A percentile compares a stretch with the other conserved stretches of the same genome.
These are phyloP conservation scores for Sodiomyces alkalinus DNA, from an alignment of 2,329 filamentous ascomycete genomes.

Conservation along the genomic window DNA sequence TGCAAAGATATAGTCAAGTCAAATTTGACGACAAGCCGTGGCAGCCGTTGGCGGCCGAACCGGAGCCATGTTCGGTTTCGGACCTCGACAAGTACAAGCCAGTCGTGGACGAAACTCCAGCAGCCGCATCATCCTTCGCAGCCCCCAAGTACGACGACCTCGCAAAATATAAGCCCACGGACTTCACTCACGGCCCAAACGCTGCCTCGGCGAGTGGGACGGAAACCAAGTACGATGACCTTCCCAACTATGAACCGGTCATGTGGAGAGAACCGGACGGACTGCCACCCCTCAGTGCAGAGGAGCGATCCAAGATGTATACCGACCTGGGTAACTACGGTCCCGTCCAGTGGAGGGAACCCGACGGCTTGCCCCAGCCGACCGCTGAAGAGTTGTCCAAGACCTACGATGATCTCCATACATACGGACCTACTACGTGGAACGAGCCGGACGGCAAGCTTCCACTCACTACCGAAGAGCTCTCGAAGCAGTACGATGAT, in stretches of 20 bases:
- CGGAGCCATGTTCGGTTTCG: too few relatives aligned
- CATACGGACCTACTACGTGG: slow-evolving; percentile 10
- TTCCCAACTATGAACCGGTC: slow-evolving; percentile 16
- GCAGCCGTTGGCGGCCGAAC: slow-evolving; percentile 6
- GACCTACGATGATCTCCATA: slow-evolving; percentile 8
- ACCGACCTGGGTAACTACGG: slow-evolving; percentile 25
- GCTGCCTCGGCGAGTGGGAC: neutral
- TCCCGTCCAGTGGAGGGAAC: slow-evolving; percentile 20
- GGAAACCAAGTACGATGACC: slow-evolving; percentile 17
- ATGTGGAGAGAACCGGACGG: slow-evolving; percentile 10
- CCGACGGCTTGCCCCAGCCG: slow-evolving; percentile 9
- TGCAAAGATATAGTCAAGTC: slow-evolving; percentile 18
- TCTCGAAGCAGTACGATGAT: slow-evolving; percentile 23
- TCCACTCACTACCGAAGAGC: slow-evolving; percentile 17
- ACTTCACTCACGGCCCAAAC: neutral
- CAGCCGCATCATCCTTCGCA: too few relatives aligned
- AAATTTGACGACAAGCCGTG: slow-evolving; percentile 14
- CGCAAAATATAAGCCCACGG: slow-evolving; percentile 22
- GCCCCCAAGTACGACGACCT: slow-evolving; percentile 24
- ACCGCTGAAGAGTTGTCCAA: slow-evolving; percentile 10
- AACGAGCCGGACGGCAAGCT: slow-evolving; percentile 21
- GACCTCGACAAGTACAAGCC: slow-evolving; percentile 22
- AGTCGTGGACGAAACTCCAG: slow-evolving; percentile 14
- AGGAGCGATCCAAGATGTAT: slow-evolving; percentile 16
- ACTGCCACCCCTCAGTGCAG: slow-evolving; percentile 10